Conservation (phyloP, 768 basidiomycete genomes). For the Paxillus involutus region DNA sequence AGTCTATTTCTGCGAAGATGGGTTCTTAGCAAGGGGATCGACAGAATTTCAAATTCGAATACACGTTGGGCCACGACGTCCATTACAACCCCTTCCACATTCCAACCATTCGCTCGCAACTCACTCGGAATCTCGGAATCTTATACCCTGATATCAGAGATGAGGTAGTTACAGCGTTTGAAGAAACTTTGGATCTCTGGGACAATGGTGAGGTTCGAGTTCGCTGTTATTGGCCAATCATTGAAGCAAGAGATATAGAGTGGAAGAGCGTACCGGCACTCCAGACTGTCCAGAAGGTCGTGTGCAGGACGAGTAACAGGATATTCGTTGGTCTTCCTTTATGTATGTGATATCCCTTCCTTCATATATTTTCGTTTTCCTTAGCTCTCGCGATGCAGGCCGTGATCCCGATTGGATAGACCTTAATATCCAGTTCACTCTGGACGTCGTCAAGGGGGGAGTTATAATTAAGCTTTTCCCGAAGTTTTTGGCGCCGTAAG, state of each 20-base stretch:
- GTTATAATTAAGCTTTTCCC: conserved; percentile 26
- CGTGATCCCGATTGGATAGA: conserved; percentile 36
- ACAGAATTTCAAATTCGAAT: conserved; percentile 37
- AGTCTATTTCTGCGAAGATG: neutral
- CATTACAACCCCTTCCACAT: conserved; percentile 31
- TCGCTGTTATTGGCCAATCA: neutral
- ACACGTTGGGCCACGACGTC: conserved; percentile 38
- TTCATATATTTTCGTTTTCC: neutral
- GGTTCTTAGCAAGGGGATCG: neutral
- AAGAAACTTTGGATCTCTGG: conserved; percentile 31
- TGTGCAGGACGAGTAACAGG: conserved; percentile 44
- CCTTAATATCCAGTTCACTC: conserved; percentile 32
- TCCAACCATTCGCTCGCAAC: conserved; percentile 22
- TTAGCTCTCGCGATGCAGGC: conserved; percentile 25
- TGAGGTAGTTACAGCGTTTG: conserved; percentile 42
- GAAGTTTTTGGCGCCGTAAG: conserved; percentile 30
- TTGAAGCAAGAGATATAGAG: conserved; percentile 22
- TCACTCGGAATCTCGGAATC: conserved; percentile 38
- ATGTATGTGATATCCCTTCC: conserved; percentile 27
- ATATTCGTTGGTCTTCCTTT: conserved; percentile 49
- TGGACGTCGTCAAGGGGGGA: conserved; percentile 22
- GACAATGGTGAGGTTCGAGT: conserved; percentile 9
- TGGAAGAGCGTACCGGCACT: conserved; percentile 36
- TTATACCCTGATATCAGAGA: conserved; percentile 41
- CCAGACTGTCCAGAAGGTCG: conserved; percentile 30